Conservation (phyloP, 495 filamentous ascomycete species). For the Pyronema domesticum region DNA sequence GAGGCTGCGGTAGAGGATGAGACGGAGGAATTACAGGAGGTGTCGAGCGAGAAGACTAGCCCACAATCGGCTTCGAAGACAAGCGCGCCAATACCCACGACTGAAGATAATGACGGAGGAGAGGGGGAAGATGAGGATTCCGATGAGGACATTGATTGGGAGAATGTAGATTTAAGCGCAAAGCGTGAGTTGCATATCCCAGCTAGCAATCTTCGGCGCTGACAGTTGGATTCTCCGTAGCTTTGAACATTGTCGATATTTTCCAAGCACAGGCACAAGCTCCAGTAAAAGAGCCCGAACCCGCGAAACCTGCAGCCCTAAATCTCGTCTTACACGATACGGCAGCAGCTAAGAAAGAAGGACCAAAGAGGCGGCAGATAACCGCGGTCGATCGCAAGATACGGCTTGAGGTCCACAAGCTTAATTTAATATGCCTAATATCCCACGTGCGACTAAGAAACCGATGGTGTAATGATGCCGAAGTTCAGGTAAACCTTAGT, state of each 20-base stretch:
- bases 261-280: neutral
- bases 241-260: conserved; percentile 3
- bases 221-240: neutral
- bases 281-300: neutral
- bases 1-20: neutral
- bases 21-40: neutral
- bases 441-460: conserved; percentile 59
- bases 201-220: neutral
- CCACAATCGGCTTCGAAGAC: neutral
- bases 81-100: neutral
- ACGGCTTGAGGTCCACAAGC: conserved; percentile 65
- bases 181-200: conserved; percentile 11
- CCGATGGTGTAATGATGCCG: conserved; percentile 68
- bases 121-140: conserved; percentile 22
- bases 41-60: neutral
- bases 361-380: conserved; percentile 39
- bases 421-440: conserved; percentile 67
- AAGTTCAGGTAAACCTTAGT: conserved; percentile 35
- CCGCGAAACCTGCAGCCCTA: conserved; percentile 4
- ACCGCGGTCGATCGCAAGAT: conserved; percentile 51
- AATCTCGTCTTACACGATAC: conserved; percentile 10
- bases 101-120: neutral
- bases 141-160: conserved; percentile 53
- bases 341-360: conserved; percentile 21
- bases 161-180: conserved; percentile 41